phyloP scores from a whole-genome alignment of 1,139 yeast genomes.

The Blastobotrys illinoisensis region DNA sequence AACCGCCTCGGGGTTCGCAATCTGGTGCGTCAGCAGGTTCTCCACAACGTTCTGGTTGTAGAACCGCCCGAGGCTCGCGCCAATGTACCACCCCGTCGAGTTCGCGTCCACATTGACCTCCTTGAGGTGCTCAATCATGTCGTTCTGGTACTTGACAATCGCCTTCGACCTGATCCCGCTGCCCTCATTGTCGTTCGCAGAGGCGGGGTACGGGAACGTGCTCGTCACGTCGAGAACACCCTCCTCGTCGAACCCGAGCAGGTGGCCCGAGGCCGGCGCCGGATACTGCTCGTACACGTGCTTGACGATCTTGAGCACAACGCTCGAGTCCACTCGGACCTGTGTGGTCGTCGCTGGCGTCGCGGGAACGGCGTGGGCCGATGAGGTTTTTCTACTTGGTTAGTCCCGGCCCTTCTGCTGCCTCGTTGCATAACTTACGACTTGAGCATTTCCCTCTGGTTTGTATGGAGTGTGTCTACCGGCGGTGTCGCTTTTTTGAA shows the following conservation, averaged over 20 bases:
- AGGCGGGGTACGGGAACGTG: slow-evolving; percentile 56
- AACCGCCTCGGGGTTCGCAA: slow-evolving; percentile 56
- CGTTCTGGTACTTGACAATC: slow-evolving; percentile 66
- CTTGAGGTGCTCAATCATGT: slow-evolving; percentile 57
- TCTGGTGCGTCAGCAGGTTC: slow-evolving; percentile 60
- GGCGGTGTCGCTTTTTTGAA: background rate
- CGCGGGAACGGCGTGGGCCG: slow-evolving; percentile 13
- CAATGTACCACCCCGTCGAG: slow-evolving; percentile 79
- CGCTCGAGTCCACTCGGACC: slow-evolving; percentile 38
- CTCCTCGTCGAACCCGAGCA: slow-evolving; percentile 63
- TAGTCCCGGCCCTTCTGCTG: background rate
- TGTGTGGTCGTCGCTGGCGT: slow-evolving; percentile 21
- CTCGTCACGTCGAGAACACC: slow-evolving; percentile 53
- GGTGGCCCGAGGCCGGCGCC: slow-evolving; percentile 64
- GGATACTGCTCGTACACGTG: slow-evolving; percentile 70
- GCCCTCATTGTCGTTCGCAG: slow-evolving; percentile 37
- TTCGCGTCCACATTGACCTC: slow-evolving; percentile 65
- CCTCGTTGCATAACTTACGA: background rate
- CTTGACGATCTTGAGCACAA: slow-evolving; percentile 63
- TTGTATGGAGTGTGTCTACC: background rate
- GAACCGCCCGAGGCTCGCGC: slow-evolving; percentile 59
- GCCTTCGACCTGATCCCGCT: slow-evolving; percentile 42
- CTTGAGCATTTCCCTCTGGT: slow-evolving; percentile 1
- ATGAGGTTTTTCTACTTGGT: background rate
- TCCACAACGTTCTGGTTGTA: slow-evolving; percentile 63